Base-by-base conservation (phyloP, 2,329 filamentous ascomycete genomes). In the Aspergillus brasiliensis region DNA sequence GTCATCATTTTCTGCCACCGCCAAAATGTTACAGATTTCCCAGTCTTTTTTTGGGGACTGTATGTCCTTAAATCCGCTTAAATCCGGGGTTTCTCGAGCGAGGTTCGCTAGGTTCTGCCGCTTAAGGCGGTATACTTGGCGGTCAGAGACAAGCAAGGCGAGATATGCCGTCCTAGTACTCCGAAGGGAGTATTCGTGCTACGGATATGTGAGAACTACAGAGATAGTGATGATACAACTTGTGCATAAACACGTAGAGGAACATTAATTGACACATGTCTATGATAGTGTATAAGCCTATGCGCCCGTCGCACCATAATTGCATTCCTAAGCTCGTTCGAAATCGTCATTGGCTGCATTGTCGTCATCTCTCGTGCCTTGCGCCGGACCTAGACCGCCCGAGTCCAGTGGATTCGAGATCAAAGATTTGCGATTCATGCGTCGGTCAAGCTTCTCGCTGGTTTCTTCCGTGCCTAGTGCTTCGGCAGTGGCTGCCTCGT, bases 361-460 rank as follows among this genome's bases (percentile, higher is more conserved):
- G 46, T 75, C 68, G 58, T 71, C 69, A 58, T 79, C 73, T 51
- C 69, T 68, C 46, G 69, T 61, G 40, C 71, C 66, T 53, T 73
- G 71, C n/a, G 66, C 65, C 15, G 73, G 68, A 61, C 67, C 74
- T 48, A 86, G 67, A 62, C 82, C 81, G 31, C 83, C 82, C 25
- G 81, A 82, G 71, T 86, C 86, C 44, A 87, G 74, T 51, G 78
- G 78, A 13, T 78, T 49, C 75, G 74, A 51, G 76, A 85, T 81
- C 31, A 85, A 73, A 64, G 87, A 89, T 60, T 81, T 80, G 60
- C 86, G 80, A 67, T 84, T 82, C 56, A 78, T 78, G 25, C 82
- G 78, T 51, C 78, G 74, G 52, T 84, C 83, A 21, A 88, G 76
- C 19, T 83, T 81, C 70, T 88, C 85, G 61, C 82, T 86, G 59